These are phyloP conservation scores for Trypanosomatidae sp. DNA, from an alignment of 208 protist species.

Conservation along the genomic window DNA sequence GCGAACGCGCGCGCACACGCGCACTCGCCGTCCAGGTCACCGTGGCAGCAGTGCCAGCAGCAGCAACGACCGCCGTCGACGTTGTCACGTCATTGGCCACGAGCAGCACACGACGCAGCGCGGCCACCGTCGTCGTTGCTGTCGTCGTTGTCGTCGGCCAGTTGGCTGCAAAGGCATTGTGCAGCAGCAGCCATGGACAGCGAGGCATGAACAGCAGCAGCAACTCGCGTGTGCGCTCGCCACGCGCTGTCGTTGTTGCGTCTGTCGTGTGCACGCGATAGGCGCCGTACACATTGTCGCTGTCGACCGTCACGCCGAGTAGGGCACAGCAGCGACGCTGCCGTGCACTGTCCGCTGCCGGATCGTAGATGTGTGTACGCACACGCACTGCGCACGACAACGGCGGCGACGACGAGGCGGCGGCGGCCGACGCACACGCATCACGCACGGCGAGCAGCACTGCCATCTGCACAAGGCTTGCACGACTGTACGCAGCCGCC, in stretches of 20 bases:
- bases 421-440: constrained; percentile 2
- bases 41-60: no score
- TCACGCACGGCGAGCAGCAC: constrained; percentile 16
- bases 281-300: constrained; percentile 19
- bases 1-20: no score
- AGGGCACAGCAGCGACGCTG: constrained; percentile 22
- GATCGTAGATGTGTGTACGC: constrained; percentile 7
- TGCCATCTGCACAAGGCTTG: constrained; percentile 39
- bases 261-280: no score
- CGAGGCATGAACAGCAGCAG: constrained; percentile 49
- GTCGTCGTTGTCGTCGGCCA: constrained; percentile 2
- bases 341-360: constrained; percentile 2
- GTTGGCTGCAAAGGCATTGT: constrained; percentile 34
- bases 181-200: constrained; percentile 46
- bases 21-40: no score
- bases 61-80: constrained; percentile 6
- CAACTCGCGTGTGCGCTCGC: constrained; percentile 3
- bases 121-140: neutral
- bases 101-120: constrained; percentile 15
- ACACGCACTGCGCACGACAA: neutral
- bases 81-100: constrained; percentile 44
- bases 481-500: no score
- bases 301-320: constrained; percentile 22
- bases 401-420: neutral
- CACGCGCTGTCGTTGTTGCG: no score